phyloP scores from a whole-genome alignment of 768 basidiomycete species.

The Boletus huronensis region DNA sequence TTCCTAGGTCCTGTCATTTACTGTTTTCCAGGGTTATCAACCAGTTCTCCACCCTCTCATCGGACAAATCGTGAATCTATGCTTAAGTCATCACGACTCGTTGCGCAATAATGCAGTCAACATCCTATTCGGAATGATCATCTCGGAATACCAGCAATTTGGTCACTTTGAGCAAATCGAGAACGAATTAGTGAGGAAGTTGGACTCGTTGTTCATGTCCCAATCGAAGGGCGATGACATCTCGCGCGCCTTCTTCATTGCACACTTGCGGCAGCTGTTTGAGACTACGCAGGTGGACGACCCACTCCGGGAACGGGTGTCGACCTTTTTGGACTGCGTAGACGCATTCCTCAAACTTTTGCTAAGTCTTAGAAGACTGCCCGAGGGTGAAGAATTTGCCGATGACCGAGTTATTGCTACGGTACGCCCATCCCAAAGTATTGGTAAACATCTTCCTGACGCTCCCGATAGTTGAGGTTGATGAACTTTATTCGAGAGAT shows the following conservation, averaged over 20 bases:
- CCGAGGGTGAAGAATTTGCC: constrained; percentile 89
- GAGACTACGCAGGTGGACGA: constrained; percentile 80
- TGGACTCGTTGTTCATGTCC: constrained; percentile 91
- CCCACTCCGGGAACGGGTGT: constrained; percentile 71
- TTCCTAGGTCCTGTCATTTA: neutral
- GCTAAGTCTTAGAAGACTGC: constrained; percentile 81
- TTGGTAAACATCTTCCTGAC: constrained; percentile 6
- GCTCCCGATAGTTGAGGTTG: constrained; percentile 57
- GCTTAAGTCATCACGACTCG: constrained; percentile 92
- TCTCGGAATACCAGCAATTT: constrained; percentile 83
- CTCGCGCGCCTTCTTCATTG: constrained; percentile 89
- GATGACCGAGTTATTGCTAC: constrained; percentile 95
- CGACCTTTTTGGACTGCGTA: constrained; percentile 82
- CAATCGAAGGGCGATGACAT: constrained; percentile 90
- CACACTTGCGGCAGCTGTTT: constrained; percentile 86
- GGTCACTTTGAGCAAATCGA: constrained; percentile 88
- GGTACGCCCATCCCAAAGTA: constrained; percentile 36
- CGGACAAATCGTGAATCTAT: constrained; percentile 86
- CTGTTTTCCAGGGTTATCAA: constrained; percentile 68
- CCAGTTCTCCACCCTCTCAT: constrained; percentile 77
- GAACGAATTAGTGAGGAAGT: constrained; percentile 84
- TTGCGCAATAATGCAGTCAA: constrained; percentile 87
- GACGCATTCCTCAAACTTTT: constrained; percentile 91
- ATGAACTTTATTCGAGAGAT: constrained; percentile 95
- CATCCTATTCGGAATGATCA: constrained; percentile 94